Conservation (phyloP, 2,329 filamentous ascomycete species). For the Tolypocladium sp. region DNA sequence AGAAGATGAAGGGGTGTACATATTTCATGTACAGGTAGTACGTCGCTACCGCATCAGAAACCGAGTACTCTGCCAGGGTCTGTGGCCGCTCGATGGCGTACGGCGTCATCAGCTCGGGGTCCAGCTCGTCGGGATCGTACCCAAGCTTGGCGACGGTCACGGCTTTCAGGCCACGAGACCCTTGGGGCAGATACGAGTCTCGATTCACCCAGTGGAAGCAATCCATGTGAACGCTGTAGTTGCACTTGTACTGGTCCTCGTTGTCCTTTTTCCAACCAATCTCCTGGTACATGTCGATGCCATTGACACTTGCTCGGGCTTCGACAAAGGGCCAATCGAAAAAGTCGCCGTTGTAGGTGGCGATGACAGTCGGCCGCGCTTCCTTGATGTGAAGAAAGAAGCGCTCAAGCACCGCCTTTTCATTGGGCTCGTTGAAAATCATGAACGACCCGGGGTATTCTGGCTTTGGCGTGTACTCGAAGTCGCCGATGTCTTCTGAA, state of each 20-base stretch:
- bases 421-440: conserved; percentile 96
- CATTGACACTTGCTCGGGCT: conserved; percentile 81
- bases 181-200: conserved; percentile 95
- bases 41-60: conserved; percentile 96
- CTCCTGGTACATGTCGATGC: conserved; percentile 98
- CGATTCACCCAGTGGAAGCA: conserved; percentile 98
- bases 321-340: conserved; percentile 99
- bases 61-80: conserved; percentile 92
- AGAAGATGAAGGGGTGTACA: conserved; percentile 99
- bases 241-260: conserved; percentile 93
- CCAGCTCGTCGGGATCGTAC: conserved; percentile 95
- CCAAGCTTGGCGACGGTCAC: conserved; percentile 97
- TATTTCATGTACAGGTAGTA: conserved; percentile 99
- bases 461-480: conserved; percentile 95
- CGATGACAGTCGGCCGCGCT: conserved; percentile 88
- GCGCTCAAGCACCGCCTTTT: conserved; percentile 76
- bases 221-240: conserved; percentile 97
- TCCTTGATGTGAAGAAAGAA: conserved; percentile 97
- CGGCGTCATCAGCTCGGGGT: conserved; percentile 94
- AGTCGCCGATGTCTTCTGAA: conserved; percentile 93
- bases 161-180: conserved; percentile 92
- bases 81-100: conserved; percentile 86
- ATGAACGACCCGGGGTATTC: conserved; percentile 94
- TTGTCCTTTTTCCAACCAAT: conserved; percentile 93
- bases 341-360: conserved; percentile 99